Base-by-base conservation (phyloP, 176 grass and related monocot genomes). In the Eremochloa ophiuroides region DNA sequence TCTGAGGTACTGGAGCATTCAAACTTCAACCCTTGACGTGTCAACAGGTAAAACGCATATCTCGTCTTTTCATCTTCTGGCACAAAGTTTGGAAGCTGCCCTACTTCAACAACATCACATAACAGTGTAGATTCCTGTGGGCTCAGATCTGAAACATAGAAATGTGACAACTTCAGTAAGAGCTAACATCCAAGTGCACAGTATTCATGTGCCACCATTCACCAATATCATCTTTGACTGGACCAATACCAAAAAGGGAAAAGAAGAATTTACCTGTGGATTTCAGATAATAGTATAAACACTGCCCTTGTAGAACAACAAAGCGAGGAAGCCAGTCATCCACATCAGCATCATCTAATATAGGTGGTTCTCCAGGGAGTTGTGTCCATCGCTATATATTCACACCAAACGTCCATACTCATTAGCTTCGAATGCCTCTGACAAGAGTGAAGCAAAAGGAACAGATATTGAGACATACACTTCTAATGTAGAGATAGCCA, bases 351-450 rank as follows among this genome's bases (percentile, higher is more conserved):
- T 98, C 95, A 38, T 95, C 95, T 84, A 98, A 78, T 69, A 95
- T 98, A 62, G 95, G 95, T 51, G 95, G 95, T 85, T 98, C 92
- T 81, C 95, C 92, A 48, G 95, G 95, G 71, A 98, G 90, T 71
- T 89, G 80, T 38, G 75, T 88, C 95, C 95, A 98, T 84, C 95
- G 93, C 92, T 98, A 53, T 18, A 64, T 17, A 62, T 15, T 51
- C 10, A 58, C 33, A 75, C 27, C 55, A 76, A 75, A 9, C 73
- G 3, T 39, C 51, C 39, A 72, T 66, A 74, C 10, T 20, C 9
- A 30, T 58, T 46, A 68, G 44, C 33, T 2, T 38, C 30, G 6
- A 79, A 73, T 1, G 27, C 12, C 3, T 63, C n/a, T 13, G 12
- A 39, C 0, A 46, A 20, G 17, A 83, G 25, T 27, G 16, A 76